Conservation (phyloP, 345 rosid species). For the Aethionema arabicum region DNA sequence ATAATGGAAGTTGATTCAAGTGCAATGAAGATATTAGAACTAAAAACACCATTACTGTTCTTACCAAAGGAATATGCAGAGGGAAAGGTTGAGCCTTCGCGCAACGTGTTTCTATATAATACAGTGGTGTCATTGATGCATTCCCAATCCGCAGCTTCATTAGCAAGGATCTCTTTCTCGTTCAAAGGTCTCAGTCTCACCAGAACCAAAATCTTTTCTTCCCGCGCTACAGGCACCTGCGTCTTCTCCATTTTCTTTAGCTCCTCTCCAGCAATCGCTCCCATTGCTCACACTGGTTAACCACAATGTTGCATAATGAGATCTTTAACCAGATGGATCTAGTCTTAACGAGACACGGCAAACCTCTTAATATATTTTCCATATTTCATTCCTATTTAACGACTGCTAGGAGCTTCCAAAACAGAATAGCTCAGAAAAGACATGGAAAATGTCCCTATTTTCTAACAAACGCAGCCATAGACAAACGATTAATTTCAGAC, state of each 20-base stretch:
- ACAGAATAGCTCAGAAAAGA: constrained; percentile 45
- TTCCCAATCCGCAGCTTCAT: constrained; percentile 95
- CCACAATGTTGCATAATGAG: constrained; percentile 36
- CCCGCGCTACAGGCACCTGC: constrained; percentile 56
- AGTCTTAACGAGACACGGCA: constrained; percentile 42
- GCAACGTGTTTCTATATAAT: constrained; percentile 84
- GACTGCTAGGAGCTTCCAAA: constrained; percentile 24
- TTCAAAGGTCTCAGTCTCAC: constrained; percentile 94
- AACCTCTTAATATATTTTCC: constrained; percentile 44
- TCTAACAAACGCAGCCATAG: constrained; percentile 52
- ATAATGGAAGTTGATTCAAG: constrained; percentile 5
- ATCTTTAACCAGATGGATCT: constrained; percentile 28
- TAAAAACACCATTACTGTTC: constrained; percentile 10
- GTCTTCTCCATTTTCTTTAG: constrained; percentile 67
- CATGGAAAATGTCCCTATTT: constrained; percentile 42
- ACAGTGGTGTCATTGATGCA: constrained; percentile 84
- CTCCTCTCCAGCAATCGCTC: constrained; percentile 75
- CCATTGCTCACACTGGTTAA: constrained; percentile 52
- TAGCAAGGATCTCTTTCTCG: constrained; percentile 70
- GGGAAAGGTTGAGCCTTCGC: constrained; percentile 94
- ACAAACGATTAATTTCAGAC: constrained; percentile 39
- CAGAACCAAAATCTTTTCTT: constrained; percentile 88
- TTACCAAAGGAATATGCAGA: constrained; percentile 88
- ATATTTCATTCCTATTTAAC: constrained; percentile 38
- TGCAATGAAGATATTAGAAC: background rate